Evolutionary conservation across 164 flowering plant species (phyloP), one percentile per base, ranked within the genome.

Genomic region (Stephania yunnanensis): DNA sequence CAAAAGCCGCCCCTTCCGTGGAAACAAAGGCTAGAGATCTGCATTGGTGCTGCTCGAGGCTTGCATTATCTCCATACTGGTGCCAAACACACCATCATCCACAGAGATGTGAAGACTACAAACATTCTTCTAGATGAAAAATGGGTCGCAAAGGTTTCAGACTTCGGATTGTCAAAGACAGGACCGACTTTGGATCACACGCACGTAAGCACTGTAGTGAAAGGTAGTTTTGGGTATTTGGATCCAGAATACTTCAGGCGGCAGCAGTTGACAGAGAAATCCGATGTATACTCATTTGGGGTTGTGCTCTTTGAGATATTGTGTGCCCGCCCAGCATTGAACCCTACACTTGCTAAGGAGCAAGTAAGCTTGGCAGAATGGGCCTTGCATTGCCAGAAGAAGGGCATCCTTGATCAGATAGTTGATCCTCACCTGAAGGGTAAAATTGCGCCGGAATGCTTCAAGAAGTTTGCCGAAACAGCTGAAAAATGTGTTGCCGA

Each of bases 61-160:
- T 63, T 87, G 25, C 86, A 87, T 64, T 85, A 87, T 73, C 87
- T 87, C 46, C 90, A 87, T 66, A 78, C 85, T 0, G 88, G 88
- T 70, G 87, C 84, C 61, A 84, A 81, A 68, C 78, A 83, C 79
- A 81, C 81, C 13, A 84, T 87, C 70, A 87, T 87, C 67, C 88
- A 86, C 78, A 71, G 88, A 7, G 88, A 86, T 74, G 88, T 86
- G 30, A 86, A 86, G 76, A 87, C 87, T 15, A 83, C 89, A 55
- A 87, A 87, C 75, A 84, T 87, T 6, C 78, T 85, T 30, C 67
- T 87, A 70, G 88, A 87, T 48, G 88, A 84, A 68, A 84, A 85
- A 22, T 85, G 88, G 87, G 86, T 83, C 2, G 86, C 90, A 0
- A 87, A 87, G 79, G 88, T 87, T 55, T 85, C 90, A 3, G 90